Evolutionary conservation across 225 moss, liverwort and hornwort species (phyloP), one percentile per base, ranked within the genome.

Genomic region (Takakia lepidozioides): DNA sequence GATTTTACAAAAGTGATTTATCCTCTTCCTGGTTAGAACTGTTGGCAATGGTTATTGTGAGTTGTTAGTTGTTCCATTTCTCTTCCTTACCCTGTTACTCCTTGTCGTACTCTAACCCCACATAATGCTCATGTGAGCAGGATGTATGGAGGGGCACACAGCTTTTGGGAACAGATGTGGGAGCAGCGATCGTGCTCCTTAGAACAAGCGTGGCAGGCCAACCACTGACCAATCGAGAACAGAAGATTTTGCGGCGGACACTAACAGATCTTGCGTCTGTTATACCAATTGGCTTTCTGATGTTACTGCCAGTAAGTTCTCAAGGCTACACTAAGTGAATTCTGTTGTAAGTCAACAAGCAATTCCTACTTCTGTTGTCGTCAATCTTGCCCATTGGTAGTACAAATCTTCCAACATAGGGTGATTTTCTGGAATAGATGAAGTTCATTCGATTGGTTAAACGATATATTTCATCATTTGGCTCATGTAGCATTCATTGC

Each of bases 111-210:
- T 6, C 8, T 32, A 6, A 32, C 11, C 32, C 11, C 8, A 11
- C 32, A 32, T 6, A 29, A 52, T 52, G 52, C 28, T 23, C n/a
- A 5, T 9, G 18, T 26, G 42, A 13, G 19, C 59, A 81, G 81
- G 81, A 81, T 62, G 51, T 76, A 37, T 81, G 81, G 81, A 75
- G 72, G 62, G 81, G 81, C 32, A 76, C 81, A 5, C 69, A 75
- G 58, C 61, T 81, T 53, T 72, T 81, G 57, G 81, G 81, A 43
- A 81, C 68, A 46, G 81, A 81, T 62, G 75, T 81, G 35, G 81
- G 64, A 62, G 68, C 65, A 52, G 68, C 81, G 29, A 54, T 72
- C 49, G 76, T 81, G 32, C 81, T 81, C 64, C 27, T 81, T 26
- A 81, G 81, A 52, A 75, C 71, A 55, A 72, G 36, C 62, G 3